These are phyloP conservation scores for Suhomyces atakaporum DNA, from an alignment of 1,139 yeast genomes.

Conservation along the genomic window DNA sequence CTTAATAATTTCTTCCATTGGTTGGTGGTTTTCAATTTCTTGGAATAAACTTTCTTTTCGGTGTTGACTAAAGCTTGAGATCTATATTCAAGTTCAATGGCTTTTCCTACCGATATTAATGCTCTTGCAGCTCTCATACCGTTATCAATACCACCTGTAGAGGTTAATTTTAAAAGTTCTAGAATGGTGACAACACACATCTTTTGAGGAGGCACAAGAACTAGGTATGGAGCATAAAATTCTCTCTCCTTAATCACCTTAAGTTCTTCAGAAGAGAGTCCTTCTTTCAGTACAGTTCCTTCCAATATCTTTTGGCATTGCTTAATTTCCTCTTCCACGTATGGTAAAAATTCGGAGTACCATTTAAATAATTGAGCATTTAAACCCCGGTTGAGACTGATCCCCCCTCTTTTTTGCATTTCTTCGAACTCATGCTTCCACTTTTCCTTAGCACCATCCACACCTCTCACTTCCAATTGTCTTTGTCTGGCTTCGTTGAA, in stretches of 20 bases:
- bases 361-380: slow-evolving; percentile 81
- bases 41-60: slow-evolving; percentile 53
- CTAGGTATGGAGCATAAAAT: slow-evolving; percentile 78
- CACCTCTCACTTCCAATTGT: slow-evolving; percentile 72
- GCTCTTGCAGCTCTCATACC: slow-evolving; percentile 89
- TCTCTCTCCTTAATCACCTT: slow-evolving; percentile 52
- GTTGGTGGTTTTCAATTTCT: slow-evolving; percentile 28
- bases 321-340: slow-evolving; percentile 64
- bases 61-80: slow-evolving; percentile 61
- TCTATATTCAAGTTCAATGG: slow-evolving; percentile 81
- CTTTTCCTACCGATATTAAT: slow-evolving; percentile 77
- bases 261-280: slow-evolving; percentile 29
- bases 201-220: slow-evolving; percentile 72
- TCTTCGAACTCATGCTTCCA: slow-evolving; percentile 87
- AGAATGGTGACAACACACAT: slow-evolving; percentile 82
- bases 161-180: slow-evolving; percentile 72
- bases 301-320: slow-evolving; percentile 41
- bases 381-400: slow-evolving; percentile 57
- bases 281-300: slow-evolving; percentile 20
- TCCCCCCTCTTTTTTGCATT: slow-evolving; percentile 62
- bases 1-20: slow-evolving; percentile 49
- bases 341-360: slow-evolving; percentile 68
- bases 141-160: slow-evolving; percentile 76
- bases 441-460: slow-evolving; percentile 82
- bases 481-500: slow-evolving; percentile 77